These are phyloP conservation scores for Clonostachys rhizophaga DNA, from an alignment of 2,329 filamentous ascomycete genomes.

Conservation along the genomic window DNA sequence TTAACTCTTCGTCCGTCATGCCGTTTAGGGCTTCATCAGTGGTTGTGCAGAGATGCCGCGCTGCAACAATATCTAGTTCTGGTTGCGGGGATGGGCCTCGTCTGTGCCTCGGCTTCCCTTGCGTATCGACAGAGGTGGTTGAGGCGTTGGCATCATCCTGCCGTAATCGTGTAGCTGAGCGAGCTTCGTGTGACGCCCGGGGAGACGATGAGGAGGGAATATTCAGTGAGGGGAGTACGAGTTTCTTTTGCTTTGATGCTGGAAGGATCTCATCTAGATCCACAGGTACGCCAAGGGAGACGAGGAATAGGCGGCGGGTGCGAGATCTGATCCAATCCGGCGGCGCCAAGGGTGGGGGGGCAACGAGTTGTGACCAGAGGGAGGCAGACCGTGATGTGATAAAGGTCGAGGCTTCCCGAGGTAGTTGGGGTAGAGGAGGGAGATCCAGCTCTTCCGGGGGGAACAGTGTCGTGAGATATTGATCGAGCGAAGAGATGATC, in stretches of 20 bases:
- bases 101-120: conserved; percentile 46
- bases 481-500: conserved; percentile 54
- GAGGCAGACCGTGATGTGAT: conserved; percentile 83
- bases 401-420: conserved; percentile 62
- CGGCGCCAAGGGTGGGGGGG: conserved; percentile 88
- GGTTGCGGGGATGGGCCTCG: conserved; percentile 65
- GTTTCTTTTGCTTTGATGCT: conserved; percentile 96
- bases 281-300: conserved; percentile 91
- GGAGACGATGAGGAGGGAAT: conserved; percentile 52
- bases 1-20: conserved; percentile 74
- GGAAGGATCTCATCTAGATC: conserved; percentile 97
- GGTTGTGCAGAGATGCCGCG: conserved; percentile 73
- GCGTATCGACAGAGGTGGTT: conserved; percentile 54
- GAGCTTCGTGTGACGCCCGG: conserved; percentile 49
- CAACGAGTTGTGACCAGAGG: conserved; percentile 93
- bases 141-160: conserved; percentile 47
- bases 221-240: conserved; percentile 86
- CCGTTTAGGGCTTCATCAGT: conserved; percentile 79
- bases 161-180: conserved; percentile 38
- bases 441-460: conserved; percentile 50
- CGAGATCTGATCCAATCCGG: conserved; percentile 97
- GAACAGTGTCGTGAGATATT: conserved; percentile 65
- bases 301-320: conserved; percentile 89
- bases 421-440: conserved; percentile 42
- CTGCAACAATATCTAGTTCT: conserved; percentile 73